Percentiles rank a stretch among this genome's conserved stretches.
phyloP scores from a whole-genome alignment of 164 flowering plant species.

The Protea cynaroides region DNA sequence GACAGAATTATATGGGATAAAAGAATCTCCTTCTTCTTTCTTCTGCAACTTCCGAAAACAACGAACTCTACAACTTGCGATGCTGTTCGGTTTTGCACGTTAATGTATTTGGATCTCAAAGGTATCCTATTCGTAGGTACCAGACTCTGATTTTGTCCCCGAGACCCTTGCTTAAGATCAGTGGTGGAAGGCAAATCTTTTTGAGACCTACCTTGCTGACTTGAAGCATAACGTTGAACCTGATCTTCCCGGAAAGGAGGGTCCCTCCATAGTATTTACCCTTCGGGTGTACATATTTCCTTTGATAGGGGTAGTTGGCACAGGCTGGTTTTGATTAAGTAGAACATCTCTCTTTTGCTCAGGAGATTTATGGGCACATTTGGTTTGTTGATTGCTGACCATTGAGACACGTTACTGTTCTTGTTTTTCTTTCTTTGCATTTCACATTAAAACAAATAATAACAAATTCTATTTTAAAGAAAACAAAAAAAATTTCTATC shows the following conservation, averaged over 20 bases:
- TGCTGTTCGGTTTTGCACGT: too few relatives aligned
- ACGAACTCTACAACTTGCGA: too few relatives aligned
- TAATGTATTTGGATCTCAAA: constrained; percentile 27
- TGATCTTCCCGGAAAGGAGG: constrained; percentile 17
- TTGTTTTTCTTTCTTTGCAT: too few relatives aligned
- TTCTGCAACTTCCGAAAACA: too few relatives aligned
- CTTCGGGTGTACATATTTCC: constrained; percentile 5
- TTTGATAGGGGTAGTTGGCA: constrained; percentile 12
- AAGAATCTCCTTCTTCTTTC: too few relatives aligned
- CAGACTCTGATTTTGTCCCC: constrained; percentile 26
- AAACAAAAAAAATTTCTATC: too few relatives aligned
- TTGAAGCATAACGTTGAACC: constrained; percentile 20
- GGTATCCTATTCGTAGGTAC: constrained; percentile 24
- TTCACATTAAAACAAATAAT: too few relatives aligned
- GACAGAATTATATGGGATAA: too few relatives aligned
- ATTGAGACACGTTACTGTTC: constrained; percentile 24
- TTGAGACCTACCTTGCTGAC: constrained; percentile 22
- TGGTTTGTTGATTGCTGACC: constrained; percentile 19
- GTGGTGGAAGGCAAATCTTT: too few relatives aligned
- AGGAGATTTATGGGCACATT: constrained; percentile 11
- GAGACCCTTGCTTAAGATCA: too few relatives aligned
- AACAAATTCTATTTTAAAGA: too few relatives aligned
- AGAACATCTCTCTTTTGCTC: constrained; percentile 24
- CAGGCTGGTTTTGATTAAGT: constrained; percentile 15
- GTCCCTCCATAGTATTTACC: constrained; percentile 15